Conservation (phyloP, 2,329 filamentous ascomycete species). For the Magnaporthiopsis incrustans region DNA sequence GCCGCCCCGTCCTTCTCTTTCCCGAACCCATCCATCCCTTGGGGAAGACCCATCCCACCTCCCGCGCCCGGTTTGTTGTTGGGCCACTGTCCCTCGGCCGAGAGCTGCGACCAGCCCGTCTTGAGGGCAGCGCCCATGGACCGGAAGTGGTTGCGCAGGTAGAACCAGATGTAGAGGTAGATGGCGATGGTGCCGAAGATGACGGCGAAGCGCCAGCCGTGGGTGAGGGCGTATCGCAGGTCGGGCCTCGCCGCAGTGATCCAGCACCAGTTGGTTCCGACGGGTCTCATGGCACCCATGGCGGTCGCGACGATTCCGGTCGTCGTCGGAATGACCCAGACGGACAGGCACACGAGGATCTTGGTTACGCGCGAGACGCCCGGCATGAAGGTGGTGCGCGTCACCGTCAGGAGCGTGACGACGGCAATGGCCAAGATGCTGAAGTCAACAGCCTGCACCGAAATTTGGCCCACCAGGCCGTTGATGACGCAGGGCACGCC, state of each 20-base stretch:
- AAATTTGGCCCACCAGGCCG: conserved; percentile 36
- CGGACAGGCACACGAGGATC: conserved; percentile 25
- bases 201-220: conserved; percentile 4
- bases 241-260: conserved; percentile 2
- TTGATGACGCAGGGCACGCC: conserved; percentile 30
- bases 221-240: conserved; percentile 4
- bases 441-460: conserved; percentile 34
- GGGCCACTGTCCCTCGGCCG: background rate
- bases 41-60: no score
- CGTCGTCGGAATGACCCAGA: conserved; percentile 31
- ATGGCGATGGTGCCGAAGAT: conserved; percentile 5
- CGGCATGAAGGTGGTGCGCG: conserved; percentile 24
- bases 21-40: background rate
- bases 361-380: conserved; percentile 21
- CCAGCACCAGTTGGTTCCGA: conserved; percentile 13
- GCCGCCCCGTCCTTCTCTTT: background rate
- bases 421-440: conserved; percentile 36
- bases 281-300: conserved; percentile 24
- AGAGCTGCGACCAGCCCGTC: conserved; percentile 1
- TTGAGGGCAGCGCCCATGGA: background rate
- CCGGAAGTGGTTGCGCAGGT: conserved; percentile 1
- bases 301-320: conserved; percentile 25
- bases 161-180: conserved; percentile 4
- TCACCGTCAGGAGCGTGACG: conserved; percentile 15
- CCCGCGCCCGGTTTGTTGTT: background rate